Percentiles rank a stretch among this genome's conserved stretches.
These are phyloP conservation scores for Coprinopsis strossmayeri DNA, from an alignment of 768 basidiomycete genomes.

Conservation along the genomic window DNA sequence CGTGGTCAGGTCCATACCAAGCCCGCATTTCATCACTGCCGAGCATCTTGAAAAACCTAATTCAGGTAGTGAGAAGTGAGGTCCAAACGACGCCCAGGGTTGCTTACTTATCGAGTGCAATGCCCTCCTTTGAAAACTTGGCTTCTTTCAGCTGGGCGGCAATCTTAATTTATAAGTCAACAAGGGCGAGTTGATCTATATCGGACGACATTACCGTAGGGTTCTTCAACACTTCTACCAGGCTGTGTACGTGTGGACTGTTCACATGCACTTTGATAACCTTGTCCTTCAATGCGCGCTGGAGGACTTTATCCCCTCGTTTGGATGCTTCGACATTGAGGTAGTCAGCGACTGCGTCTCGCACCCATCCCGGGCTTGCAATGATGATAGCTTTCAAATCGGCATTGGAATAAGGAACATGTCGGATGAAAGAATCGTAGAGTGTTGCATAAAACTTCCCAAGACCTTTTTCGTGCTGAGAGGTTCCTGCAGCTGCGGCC, in stretches of 20 bases:
- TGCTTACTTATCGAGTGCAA: conserved; percentile 77
- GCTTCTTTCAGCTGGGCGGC: conserved; percentile 80
- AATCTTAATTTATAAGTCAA: conserved; percentile 39
- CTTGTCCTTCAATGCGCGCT: conserved; percentile 72
- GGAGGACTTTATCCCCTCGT: conserved; percentile 78
- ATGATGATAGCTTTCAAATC: conserved; percentile 87
- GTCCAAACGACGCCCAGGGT: neutral
- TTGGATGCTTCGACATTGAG: conserved; percentile 75
- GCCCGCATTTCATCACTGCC: conserved; percentile 91
- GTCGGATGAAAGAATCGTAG: conserved; percentile 81
- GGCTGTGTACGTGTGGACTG: conserved; percentile 92
- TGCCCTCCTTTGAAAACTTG: conserved; percentile 92
- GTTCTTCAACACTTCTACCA: conserved; percentile 90
- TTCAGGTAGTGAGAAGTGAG: neutral
- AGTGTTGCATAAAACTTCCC: conserved; percentile 76
- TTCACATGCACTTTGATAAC: conserved; percentile 86
- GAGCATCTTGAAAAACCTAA: conserved; percentile 97
- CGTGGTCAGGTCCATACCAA: conserved; percentile 98
- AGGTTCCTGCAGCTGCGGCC: conserved; percentile 69
- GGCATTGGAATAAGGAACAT: conserved; percentile 76
- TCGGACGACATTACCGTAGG: conserved; percentile 62
- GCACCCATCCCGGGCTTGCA: conserved; percentile 94
- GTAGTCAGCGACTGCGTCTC: conserved; percentile 81
- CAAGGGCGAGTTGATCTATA: neutral
- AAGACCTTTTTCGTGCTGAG: conserved; percentile 91